Conservation (phyloP, 768 basidiomycete genomes). For the Mycena rebaudengoi region DNA sequence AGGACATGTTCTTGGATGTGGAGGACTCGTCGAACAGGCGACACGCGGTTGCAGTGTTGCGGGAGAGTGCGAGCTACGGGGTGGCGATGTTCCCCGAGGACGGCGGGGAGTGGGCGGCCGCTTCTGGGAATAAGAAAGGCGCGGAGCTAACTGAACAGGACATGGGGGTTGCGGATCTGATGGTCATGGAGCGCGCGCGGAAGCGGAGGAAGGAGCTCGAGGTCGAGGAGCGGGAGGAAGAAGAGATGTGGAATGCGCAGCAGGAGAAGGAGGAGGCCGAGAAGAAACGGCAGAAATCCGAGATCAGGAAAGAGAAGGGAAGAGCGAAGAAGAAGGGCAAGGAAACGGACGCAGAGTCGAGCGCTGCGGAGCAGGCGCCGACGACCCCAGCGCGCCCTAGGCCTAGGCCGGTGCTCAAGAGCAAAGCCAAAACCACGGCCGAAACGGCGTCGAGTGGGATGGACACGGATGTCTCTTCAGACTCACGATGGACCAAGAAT, state of each 20-base stretch:
- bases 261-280: constrained; percentile 22
- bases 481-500: background rate
- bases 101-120: constrained; percentile 48
- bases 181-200: constrained; percentile 62
- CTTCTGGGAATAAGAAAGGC: constrained; percentile 30
- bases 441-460: constrained; percentile 14
- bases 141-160: constrained; percentile 33
- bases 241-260: constrained; percentile 31
- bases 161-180: constrained; percentile 56
- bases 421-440: constrained; percentile 1
- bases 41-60: constrained; percentile 64
- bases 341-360: constrained; percentile 2
- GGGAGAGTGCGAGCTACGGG: constrained; percentile 85
- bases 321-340: constrained; percentile 23
- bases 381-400: constrained; percentile 4
- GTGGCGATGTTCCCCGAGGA: constrained; percentile 85
- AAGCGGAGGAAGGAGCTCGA: constrained; percentile 61
- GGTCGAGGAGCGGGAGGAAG: constrained; percentile 47
- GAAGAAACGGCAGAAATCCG: constrained; percentile 19
- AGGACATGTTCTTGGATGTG: constrained; percentile 65
- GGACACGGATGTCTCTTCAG: constrained; percentile 16
- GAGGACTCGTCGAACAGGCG: constrained; percentile 42
- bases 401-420: constrained; percentile 20
- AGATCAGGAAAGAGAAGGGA: constrained; percentile 15
- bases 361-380: background rate